Evolutionary conservation across 345 rosid species (phyloP).

Genomic region (Orychophragmus violaceus): DNA sequence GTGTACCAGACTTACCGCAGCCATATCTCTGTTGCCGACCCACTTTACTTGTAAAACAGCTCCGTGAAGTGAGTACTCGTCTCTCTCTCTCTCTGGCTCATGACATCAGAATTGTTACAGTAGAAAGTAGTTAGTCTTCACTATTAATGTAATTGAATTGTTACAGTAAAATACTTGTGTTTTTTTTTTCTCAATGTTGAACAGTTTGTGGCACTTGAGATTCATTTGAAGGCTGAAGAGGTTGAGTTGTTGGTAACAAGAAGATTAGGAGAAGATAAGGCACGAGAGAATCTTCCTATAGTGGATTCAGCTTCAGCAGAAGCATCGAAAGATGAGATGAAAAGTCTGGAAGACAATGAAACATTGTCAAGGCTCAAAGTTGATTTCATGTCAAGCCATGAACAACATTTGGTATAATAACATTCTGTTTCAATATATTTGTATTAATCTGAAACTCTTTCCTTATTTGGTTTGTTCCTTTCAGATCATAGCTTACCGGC

Average conservation of each 20-base stretch:
- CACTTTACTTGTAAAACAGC: constrained; percentile 59
- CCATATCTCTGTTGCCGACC: constrained; percentile 77
- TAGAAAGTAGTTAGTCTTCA: background rate
- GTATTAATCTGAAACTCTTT: background rate
- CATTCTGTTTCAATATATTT: background rate
- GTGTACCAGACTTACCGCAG: constrained; percentile 54
- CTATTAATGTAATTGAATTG: no score
- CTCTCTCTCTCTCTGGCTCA: constrained; percentile 32
- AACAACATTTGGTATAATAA: constrained; percentile 23
- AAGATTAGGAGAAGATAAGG: constrained; percentile 24
- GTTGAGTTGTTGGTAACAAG: constrained; percentile 54
- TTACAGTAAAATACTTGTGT: constrained; percentile 14
- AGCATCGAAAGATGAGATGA: constrained; percentile 37
- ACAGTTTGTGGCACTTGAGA: constrained; percentile 71
- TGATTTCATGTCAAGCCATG: constrained; percentile 27
- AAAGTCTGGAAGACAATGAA: constrained; percentile 52
- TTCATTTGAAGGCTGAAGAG: constrained; percentile 57
- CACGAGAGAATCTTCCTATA: constrained; percentile 10
- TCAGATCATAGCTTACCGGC: constrained; percentile 27
- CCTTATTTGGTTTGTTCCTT: constrained; percentile 1
- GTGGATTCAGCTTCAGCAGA: constrained; percentile 14
- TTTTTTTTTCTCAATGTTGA: background rate
- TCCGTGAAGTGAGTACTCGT: constrained; percentile 59
- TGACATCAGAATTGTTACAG: constrained; percentile 7
- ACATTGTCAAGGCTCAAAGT: constrained; percentile 20